These are phyloP conservation scores for Geosmithia flava DNA, from an alignment of 2,329 filamentous ascomycete genomes.

Conservation along the genomic window DNA sequence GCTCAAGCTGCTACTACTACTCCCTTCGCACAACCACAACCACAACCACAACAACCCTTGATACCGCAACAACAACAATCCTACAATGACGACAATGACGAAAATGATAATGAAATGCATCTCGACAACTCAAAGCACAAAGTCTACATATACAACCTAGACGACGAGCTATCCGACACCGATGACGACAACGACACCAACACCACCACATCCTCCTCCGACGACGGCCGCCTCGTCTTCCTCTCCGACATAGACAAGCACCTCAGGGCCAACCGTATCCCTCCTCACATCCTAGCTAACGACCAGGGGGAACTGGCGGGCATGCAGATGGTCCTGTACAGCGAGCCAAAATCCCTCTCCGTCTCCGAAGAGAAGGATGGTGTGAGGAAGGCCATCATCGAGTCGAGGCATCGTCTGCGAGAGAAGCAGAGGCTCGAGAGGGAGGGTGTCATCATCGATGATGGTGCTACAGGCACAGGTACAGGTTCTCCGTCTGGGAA, in stretches of 20 bases:
- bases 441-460: background rate
- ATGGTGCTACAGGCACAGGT: too few species aligned
- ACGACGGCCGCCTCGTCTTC: slow-evolving; percentile 57
- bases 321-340: slow-evolving; percentile 75
- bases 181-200: slow-evolving; percentile 14
- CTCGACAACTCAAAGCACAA: slow-evolving; percentile 78
- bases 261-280: slow-evolving; percentile 57
- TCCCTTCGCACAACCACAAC: background rate
- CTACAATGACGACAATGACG: background rate
- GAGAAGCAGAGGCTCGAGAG: slow-evolving; percentile 30
- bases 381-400: slow-evolving; percentile 73
- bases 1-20: too few species aligned
- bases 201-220: slow-evolving; percentile 10
- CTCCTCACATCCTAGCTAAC: slow-evolving; percentile 51
- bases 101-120: slow-evolving; percentile 45
- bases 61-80: background rate
- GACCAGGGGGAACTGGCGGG: slow-evolving; percentile 40
- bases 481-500: too few species aligned
- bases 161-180: slow-evolving; percentile 61
- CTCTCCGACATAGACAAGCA: slow-evolving; percentile 78
- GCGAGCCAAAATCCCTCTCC: slow-evolving; percentile 62
- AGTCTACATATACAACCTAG: slow-evolving; percentile 83
- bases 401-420: slow-evolving; percentile 57
- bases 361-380: slow-evolving; percentile 64
- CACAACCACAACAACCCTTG: background rate